Evolutionary conservation across 164 flowering plant genomes (phyloP).

Genomic region (Houttuynia cordata): DNA sequence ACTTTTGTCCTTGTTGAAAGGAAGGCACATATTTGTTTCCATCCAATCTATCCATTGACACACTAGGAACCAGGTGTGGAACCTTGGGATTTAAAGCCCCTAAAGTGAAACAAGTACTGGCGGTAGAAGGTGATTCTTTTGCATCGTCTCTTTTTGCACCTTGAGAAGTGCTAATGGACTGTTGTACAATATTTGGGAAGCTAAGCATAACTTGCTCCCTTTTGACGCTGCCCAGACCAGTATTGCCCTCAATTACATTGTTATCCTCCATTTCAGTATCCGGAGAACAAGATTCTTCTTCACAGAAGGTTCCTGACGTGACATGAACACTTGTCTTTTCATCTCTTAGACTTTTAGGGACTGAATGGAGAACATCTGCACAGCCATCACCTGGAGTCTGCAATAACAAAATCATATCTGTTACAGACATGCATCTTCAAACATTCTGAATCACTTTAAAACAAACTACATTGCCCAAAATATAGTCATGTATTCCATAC

Average conservation of each 20-base stretch:
- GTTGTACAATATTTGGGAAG: conserved; percentile 20
- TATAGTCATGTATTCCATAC: conserved; percentile 22
- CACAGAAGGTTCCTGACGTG: conserved; percentile 15
- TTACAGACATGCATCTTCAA: background rate
- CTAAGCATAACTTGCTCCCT: conserved; percentile 32
- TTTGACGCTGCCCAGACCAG: conserved; percentile 30
- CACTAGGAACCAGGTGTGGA: conserved; percentile 13
- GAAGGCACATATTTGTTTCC: conserved; percentile 23
- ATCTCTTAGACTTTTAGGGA: conserved; percentile 7
- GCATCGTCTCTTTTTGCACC: too few relatives aligned
- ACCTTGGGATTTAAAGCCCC: conserved; percentile 23
- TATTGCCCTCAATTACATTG: conserved; percentile 19
- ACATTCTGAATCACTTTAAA: background rate
- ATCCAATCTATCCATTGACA: conserved; percentile 34
- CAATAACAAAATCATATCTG: background rate
- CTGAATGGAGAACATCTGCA: background rate
- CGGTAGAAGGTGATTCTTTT: conserved; percentile 27
- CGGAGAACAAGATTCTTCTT: conserved; percentile 15
- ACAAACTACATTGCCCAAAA: background rate
- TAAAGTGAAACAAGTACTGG: conserved; percentile 42
- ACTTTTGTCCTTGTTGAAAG: conserved; percentile 42
- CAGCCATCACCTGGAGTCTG: conserved; percentile 24
- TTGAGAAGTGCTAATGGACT: conserved; percentile 26
- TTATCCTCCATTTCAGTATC: conserved; percentile 25
- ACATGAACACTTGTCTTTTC: conserved; percentile 32